Conservation (phyloP, 2,329 filamentous ascomycete species). For the Aspergillaceae sp. region DNA sequence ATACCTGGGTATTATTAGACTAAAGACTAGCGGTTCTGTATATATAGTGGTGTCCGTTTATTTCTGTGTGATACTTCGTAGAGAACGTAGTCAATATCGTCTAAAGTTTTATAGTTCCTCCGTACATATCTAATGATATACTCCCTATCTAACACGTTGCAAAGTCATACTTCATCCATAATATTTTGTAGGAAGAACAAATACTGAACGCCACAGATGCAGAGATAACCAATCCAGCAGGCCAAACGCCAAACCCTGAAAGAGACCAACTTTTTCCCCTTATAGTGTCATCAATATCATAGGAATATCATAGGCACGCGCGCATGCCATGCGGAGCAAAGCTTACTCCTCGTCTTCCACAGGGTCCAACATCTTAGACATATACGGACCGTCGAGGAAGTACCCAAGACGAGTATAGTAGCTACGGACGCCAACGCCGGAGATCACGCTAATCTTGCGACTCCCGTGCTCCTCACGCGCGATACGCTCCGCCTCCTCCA, state of each 20-base stretch:
- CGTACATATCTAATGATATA: too few species aligned
- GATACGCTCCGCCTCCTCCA: conserved; percentile 97
- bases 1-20: background rate
- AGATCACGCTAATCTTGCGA: conserved; percentile 91
- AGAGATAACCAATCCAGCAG: background rate
- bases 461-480: conserved; percentile 91
- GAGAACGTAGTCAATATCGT: background rate
- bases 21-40: background rate
- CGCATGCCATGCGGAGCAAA: background rate
- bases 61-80: background rate
- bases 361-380: conserved; percentile 43
- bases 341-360: conserved; percentile 30
- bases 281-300: background rate
- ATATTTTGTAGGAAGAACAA: too few species aligned
- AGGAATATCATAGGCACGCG: background rate
- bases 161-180: too few species aligned
- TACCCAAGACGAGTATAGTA: conserved; percentile 94
- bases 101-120: background rate
- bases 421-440: conserved; percentile 89
- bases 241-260: background rate
- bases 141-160: too few species aligned
- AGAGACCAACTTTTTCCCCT: background rate
- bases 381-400: conserved; percentile 84
- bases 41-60: background rate
- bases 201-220: conserved; percentile 3